phyloP scores from a whole-genome alignment of 169 alveolate species.

The Eimeria falciformis region DNA sequence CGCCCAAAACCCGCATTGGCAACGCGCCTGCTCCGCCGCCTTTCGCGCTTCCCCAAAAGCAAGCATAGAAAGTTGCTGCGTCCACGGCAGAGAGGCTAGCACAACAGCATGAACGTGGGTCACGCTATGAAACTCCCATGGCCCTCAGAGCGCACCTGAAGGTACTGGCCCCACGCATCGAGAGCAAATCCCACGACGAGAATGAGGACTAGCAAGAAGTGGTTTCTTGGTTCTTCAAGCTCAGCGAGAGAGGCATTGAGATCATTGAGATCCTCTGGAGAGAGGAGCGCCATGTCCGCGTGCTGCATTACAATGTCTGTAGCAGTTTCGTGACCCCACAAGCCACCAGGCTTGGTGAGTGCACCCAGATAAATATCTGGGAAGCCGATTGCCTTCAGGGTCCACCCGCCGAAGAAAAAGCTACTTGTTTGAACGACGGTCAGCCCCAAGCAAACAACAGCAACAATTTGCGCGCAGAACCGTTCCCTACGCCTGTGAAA shows the following conservation, averaged over 20 bases:
- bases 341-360: slow-evolving; percentile 43
- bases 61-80: no score
- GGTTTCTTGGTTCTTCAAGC: background rate
- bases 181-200: background rate
- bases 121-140: no score
- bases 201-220: background rate
- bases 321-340: slow-evolving; percentile 19
- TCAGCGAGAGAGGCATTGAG: background rate
- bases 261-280: background rate
- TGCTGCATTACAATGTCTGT: background rate
- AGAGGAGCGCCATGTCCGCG: background rate
- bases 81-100: no score
- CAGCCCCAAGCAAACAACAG: slow-evolving; percentile 24
- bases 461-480: slow-evolving; percentile 16
- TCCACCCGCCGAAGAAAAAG: slow-evolving; percentile 65
- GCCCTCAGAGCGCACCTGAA: background rate
- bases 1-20: background rate
- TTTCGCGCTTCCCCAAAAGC: no score
- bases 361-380: slow-evolving; percentile 68
- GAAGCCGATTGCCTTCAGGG: slow-evolving; percentile 64
- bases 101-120: no score
- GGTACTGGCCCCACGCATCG: slow-evolving; percentile 9
- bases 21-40: background rate
- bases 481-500: slow-evolving; percentile 7
- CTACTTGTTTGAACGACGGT: slow-evolving; percentile 9